Evolutionary conservation across 495 filamentous ascomycete species (phyloP), one percentile per base, ranked within the genome.

Genomic region (Lepraria neglecta): DNA sequence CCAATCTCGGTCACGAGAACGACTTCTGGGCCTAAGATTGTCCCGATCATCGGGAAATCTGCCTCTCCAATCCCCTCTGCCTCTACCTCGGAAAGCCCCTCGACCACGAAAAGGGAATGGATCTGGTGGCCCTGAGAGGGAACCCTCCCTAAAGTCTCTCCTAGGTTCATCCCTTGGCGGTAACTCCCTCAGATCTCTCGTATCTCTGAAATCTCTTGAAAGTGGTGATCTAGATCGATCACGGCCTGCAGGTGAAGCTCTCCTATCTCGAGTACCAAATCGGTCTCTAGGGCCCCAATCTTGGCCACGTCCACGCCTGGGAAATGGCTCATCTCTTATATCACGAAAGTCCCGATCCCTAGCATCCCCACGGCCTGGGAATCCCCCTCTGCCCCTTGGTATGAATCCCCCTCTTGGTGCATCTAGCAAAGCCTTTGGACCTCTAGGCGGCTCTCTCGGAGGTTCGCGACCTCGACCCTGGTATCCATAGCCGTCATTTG

Each of bases 341-440:
- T 76, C 35, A 38, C 35, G 35, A 38, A 10, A 33, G 51, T 54
- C 77, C 4, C 76, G 70, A 45, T 77, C 75, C 56, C 75, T 67
- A 35, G 66, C 62, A 62, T 87, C 85, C 24, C 81, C 65, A 27
- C 65, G 65, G 24, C 35, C 65, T 21, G 40, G 1, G 68, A 78
- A 77, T 19, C 78, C 78, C 65, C 78, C 78, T 66, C 78, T 73
- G 6, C 77, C 77, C 57, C 78, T 73, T 56, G 73, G 73, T 61
- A 70, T 68, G 62, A 73, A 79, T 6, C 67, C 68, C 3, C 85
- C 84, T 65, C 82, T 80, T 35, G 85, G 81, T 4, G 83, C 72
- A 65, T 89, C 86, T 24, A 87, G 75, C 58, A 87, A 68, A 9
- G 84, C 87, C 68, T 87, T 88, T 0, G 88, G 88, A 4, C 84